phyloP scores from a whole-genome alignment of 1,284 basidiomycete genomes.

The Leccinum ponderosum region DNA sequence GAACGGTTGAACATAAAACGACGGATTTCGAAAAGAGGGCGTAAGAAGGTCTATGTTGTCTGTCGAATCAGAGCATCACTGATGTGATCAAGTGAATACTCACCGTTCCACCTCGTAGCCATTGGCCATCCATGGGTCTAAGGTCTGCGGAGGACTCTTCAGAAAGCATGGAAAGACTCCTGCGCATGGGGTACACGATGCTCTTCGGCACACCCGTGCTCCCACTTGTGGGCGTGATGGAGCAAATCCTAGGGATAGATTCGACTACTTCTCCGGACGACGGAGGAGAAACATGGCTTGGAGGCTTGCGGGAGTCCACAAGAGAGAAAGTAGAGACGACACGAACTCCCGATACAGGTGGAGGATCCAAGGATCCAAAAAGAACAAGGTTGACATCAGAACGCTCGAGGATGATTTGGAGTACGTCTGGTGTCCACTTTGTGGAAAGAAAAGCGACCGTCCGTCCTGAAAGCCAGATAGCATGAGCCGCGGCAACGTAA shows the following conservation, averaged over 20 bases:
- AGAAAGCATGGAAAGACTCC: conserved; percentile 24
- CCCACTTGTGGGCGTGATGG: conserved; percentile 32
- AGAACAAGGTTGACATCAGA: conserved; percentile 23
- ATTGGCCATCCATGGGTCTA: conserved; percentile 29
- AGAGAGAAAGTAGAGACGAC: conserved; percentile 23
- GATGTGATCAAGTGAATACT: conserved; percentile 3
- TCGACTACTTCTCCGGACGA: conserved; percentile 15
- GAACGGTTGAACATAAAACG: conserved; percentile 35
- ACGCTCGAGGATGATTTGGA: conserved; percentile 22
- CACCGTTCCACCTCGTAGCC: conserved; percentile 31
- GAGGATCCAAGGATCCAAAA: conserved; percentile 18
- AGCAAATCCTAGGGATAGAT: conserved; percentile 23
- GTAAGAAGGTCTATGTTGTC: conserved; percentile 26
- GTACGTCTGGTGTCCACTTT: conserved; percentile 26
- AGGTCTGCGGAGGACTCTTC: conserved; percentile 29
- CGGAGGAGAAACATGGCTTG: conserved; percentile 15
- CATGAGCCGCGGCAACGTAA: conserved; percentile 30
- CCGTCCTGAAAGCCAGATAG: conserved; percentile 31
- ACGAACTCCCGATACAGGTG: conserved; percentile 10
- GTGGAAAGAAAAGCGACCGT: conserved; percentile 28
- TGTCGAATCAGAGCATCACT: not conserved
- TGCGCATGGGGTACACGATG: conserved; percentile 32
- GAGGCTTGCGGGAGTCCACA: conserved; percentile 9
- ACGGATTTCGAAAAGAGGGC: conserved; percentile 32
- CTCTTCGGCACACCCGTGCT: conserved; percentile 34